Base-by-base conservation (phyloP, 352 stramenopile genomes). In the Salisapilia sapeloensis region DNA sequence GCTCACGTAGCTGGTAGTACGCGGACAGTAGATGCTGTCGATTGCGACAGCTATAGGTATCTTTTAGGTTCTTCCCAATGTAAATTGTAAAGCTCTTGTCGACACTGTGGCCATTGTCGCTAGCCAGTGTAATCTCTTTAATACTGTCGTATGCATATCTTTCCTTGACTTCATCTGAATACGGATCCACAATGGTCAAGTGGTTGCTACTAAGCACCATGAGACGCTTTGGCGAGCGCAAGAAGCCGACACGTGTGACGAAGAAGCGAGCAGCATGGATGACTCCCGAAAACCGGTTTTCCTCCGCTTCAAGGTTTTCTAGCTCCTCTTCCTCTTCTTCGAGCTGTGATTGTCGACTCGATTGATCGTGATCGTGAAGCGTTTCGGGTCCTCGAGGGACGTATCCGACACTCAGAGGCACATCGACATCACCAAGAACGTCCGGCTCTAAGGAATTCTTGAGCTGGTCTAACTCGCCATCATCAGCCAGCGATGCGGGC, bases 101-200 rank as follows among this genome's bases (percentile, higher is more conserved):
- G 9, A 66, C 56, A 29, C 79, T 84, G 27, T 71, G 60, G 2
- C 59, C 60, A 15, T 44, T 39, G 31, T 86, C 70, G 2, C 62
- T 61, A 7, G 72, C 70, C 20, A 84, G 56, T 16, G 66, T 87
- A 35, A 89, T 84, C 49, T 89, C 76, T 38, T 82, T 87, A 37
- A 91, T 91, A 41, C 84, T 84, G 37, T 85, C 69, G 38, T 84
- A 91, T 23, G 69, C 59, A 30, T 85, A 87, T 19, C 70, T 71
- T 43, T 91, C 76, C 31, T 85, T 87, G 17, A 86, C 70, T 40
- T 87, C 69, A 18, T 89, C 76, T 3, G 65, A 78, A 43, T 84
- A 83, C 24, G 76, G 76, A 31, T 91, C 76, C 22, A 87, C 55
- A 24, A 87, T 74, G 6, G 69, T 87, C 42, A 91, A 39, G 40